Evolutionary conservation across 139 green algal species (phyloP).

Genomic region (Picochlorum sp.): DNA sequence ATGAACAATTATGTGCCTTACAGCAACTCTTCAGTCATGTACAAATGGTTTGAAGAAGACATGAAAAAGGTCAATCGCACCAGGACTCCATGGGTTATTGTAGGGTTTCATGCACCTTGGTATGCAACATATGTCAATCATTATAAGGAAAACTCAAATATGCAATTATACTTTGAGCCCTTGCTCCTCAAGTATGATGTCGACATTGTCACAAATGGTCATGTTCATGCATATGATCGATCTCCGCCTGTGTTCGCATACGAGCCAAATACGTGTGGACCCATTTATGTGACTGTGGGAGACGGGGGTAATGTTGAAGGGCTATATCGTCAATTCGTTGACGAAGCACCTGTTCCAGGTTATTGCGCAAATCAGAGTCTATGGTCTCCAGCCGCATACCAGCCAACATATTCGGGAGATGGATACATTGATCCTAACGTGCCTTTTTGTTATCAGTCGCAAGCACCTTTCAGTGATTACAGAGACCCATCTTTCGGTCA

Average conservation of each 20-base stretch:
- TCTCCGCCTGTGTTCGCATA: not conserved
- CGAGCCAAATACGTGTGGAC: not conserved
- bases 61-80: constrained; percentile 46
- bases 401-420: not conserved
- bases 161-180: constrained; percentile 32
- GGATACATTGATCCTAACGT: not conserved
- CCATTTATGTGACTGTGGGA: not conserved
- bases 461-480: not conserved
- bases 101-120: constrained; percentile 62
- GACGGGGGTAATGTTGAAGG: not conserved
- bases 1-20: constrained; percentile 11
- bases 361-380: not conserved
- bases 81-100: constrained; percentile 65
- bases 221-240: not conserved
- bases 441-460: not conserved
- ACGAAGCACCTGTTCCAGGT: not conserved
- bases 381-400: not conserved
- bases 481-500: not conserved
- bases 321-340: not conserved
- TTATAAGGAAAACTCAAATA: constrained; percentile 6
- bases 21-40: constrained; percentile 26
- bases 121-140: not conserved
- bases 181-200: constrained; percentile 49
- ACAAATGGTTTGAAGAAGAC: constrained; percentile 57
- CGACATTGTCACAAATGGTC: constrained; percentile 47